Conservation (phyloP, 2,329 filamentous ascomycete species). For the Microcera coccophila region DNA sequence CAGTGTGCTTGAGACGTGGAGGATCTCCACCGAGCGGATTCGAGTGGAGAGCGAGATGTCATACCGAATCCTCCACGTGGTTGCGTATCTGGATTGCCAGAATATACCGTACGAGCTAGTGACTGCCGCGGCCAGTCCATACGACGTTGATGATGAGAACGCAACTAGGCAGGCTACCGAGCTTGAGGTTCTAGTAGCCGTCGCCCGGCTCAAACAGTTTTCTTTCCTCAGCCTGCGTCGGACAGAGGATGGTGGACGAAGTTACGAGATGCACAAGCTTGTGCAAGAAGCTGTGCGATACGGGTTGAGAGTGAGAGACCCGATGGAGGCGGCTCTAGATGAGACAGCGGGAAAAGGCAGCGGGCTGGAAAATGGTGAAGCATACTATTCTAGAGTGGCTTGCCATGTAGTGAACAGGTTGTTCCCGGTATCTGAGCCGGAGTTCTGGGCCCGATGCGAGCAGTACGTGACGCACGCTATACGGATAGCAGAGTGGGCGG, state of each 20-base stretch:
- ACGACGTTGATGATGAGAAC: not conserved
- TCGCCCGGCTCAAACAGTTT: slow-evolving; percentile 30
- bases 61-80: not conserved
- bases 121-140: not conserved
- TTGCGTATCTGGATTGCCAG: not conserved
- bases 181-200: slow-evolving; percentile 12
- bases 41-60: not conserved
- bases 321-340: not conserved
- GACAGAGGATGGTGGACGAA: slow-evolving; percentile 1
- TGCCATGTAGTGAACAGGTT: slow-evolving; percentile 16
- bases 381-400: slow-evolving; percentile 22
- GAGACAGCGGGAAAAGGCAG: not conserved
- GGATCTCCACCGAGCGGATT: not conserved
- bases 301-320: slow-evolving; percentile 4
- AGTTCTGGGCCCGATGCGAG: slow-evolving; percentile 23
- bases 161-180: not conserved
- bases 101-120: not conserved
- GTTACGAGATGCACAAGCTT: slow-evolving; percentile 32
- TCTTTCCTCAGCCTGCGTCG: slow-evolving; percentile 28
- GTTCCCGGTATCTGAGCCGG: slow-evolving; percentile 16
- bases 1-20: not conserved
- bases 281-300: slow-evolving; percentile 28
- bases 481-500: slow-evolving; percentile 22
- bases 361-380: not conserved
- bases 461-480: slow-evolving; percentile 29